Conservation (phyloP, 2,329 filamentous ascomycete genomes). For the Pseudonectria foliicola region DNA sequence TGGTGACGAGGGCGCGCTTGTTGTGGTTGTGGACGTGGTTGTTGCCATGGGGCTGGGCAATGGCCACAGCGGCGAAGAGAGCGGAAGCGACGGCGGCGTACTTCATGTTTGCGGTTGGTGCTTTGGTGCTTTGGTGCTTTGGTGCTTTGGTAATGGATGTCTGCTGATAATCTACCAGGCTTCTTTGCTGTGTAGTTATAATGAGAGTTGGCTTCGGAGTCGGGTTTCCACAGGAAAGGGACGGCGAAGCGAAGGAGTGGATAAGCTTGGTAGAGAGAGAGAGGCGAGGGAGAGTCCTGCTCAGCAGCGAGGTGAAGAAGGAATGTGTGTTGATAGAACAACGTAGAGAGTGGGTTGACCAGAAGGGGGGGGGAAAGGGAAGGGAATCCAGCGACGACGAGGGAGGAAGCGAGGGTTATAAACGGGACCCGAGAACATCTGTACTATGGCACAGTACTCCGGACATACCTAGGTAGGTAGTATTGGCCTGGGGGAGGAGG, state of each 20-base stretch:
- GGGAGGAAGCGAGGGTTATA: constrained; percentile 19
- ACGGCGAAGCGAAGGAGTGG: not conserved
- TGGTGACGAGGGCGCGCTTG: constrained; percentile 37
- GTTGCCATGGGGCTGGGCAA: constrained; percentile 44
- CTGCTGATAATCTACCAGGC: no score
- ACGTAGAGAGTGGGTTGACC: constrained; percentile 15
- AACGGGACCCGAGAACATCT: not conserved
- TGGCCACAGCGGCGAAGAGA: constrained; percentile 33
- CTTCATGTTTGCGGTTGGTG: constrained; percentile 35
- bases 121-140: constrained; percentile 10
- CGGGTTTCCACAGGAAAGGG: not conserved
- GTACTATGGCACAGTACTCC: not conserved
- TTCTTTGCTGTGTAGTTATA: no score
- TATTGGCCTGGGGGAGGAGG: no score
- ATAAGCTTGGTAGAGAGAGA: constrained; percentile 5
- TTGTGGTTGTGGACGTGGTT: constrained; percentile 33
- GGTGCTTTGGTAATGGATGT: constrained; percentile 7
- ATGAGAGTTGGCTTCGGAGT: no score
- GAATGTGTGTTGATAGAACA: constrained; percentile 22
- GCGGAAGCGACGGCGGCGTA: constrained; percentile 24
- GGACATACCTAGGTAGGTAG: no score
- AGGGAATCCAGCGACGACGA: constrained; percentile 4
- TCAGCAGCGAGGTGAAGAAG: constrained; percentile 12
- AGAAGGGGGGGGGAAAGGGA: constrained; percentile 16
- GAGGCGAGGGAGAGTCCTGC: constrained; percentile 21